Evolutionary conservation across 2,329 filamentous ascomycete species (phyloP), one percentile per base, ranked within the genome.

Genomic region (Nigrospora sphaerica): DNA sequence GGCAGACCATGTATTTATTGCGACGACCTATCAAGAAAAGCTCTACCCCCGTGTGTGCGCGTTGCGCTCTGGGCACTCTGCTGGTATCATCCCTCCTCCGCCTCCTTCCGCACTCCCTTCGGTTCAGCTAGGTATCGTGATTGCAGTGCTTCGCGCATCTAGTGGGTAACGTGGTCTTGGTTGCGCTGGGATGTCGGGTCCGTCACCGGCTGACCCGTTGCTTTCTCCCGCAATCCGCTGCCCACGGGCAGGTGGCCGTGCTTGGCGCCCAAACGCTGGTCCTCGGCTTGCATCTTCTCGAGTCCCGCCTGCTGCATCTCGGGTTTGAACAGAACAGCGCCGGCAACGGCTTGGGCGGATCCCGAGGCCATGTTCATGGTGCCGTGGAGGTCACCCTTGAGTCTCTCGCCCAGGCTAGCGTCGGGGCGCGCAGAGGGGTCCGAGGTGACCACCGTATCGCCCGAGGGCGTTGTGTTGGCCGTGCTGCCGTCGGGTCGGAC

Each of bases 281-380:
- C 56, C 37, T 58, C 56, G 34, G 51, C 50, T 32, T 52, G 54
- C 56, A 58, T 58, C 47, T 55, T 56, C 16, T 49, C 35, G 12
- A 47, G 39, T 12, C 56, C 56, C 46, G 57, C 50, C 43, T 53
- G 49, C 40, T 57, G 44, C 45, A 58, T 42, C 41, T 39, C 49
- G 42, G 55, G 46, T 49, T 56, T 58, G 11, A 49, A 18, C 4
- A 52, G 39, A 35, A 46, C 31, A 11, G 55, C 46, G 13, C 56
- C 56, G 3, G 52, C 46, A 3, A 50, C 54, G 0, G 56, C 52
- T 39, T 58, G 55, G 35, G 54, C 13, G 38, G 54, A 56, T 18
- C 56, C 56, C 9, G 51, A 16, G 45, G 37, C 52, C 14, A 51
- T 55, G 28, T 46, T 49, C 32, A 56, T 14, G 14, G 54, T 54